These are phyloP conservation scores for Prunus davidiana DNA, from an alignment of 306 rosid genomes.

Conservation along the genomic window DNA sequence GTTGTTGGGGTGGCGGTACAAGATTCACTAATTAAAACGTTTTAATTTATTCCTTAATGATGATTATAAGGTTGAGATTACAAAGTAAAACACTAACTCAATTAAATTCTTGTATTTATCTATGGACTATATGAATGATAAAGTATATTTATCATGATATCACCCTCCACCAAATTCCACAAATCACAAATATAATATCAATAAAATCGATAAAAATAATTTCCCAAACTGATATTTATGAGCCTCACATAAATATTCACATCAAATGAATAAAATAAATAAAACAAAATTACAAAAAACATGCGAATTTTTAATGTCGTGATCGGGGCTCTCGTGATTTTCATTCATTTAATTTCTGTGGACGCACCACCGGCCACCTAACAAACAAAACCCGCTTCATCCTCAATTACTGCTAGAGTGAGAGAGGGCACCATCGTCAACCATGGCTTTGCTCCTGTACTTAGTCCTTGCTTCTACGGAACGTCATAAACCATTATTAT, in stretches of 20 bases:
- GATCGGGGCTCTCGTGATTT: slow-evolving; percentile 60
- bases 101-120: not conserved
- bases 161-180: not conserved
- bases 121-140: not conserved
- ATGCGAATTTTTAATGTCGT: slow-evolving; percentile 15
- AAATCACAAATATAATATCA: not conserved
- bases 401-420: slow-evolving; percentile 12
- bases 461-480: slow-evolving; percentile 42
- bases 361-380: slow-evolving; percentile 37
- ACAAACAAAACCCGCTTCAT: slow-evolving; percentile 20
- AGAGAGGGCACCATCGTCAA: slow-evolving; percentile 19
- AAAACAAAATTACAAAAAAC: not conserved
- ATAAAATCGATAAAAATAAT: not conserved
- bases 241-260: not conserved
- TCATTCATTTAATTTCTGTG: slow-evolving; percentile 49
- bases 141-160: not conserved
- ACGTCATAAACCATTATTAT: slow-evolving; percentile 31
- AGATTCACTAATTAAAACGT: not conserved
- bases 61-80: not conserved
- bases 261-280: not conserved
- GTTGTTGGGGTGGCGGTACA: not conserved
- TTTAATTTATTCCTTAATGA: not conserved
- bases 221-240: not conserved
- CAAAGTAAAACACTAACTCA: not conserved
- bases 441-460: slow-evolving; percentile 31